Conservation (phyloP, 2,329 filamentous ascomycete species). For the Dissoconium aciculare region DNA sequence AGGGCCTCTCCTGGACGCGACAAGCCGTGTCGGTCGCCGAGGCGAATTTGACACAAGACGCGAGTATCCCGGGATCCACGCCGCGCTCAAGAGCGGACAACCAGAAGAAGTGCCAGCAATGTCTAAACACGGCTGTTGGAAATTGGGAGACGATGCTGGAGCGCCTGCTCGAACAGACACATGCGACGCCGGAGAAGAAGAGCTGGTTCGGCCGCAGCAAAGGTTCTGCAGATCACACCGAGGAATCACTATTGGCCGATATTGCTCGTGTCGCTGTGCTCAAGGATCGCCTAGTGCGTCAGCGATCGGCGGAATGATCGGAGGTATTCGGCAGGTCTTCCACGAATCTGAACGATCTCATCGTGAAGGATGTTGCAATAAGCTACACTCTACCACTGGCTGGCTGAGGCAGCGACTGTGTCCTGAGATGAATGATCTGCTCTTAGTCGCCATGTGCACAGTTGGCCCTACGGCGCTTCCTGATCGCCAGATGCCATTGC, state of each 20-base stretch:
- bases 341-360: too few species aligned
- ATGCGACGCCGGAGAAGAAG: conserved; percentile 5
- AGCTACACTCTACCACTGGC: too few species aligned
- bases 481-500: too few species aligned
- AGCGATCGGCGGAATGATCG: too few species aligned
- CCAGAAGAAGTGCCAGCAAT: conserved; percentile 52
- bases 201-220: conserved; percentile 9
- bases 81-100: conserved; percentile 8
- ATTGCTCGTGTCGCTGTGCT: neutral
- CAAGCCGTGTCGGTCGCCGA: conserved; percentile 69
- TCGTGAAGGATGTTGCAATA: too few species aligned
- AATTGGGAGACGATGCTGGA: conserved; percentile 77
- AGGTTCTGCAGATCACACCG: neutral
- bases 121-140: conserved; percentile 56
- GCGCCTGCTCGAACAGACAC: conserved; percentile 36
- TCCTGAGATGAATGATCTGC: too few species aligned
- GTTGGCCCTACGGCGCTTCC: too few species aligned
- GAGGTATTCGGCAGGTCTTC: too few species aligned
- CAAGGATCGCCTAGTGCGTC: too few species aligned
- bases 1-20: conserved; percentile 76
- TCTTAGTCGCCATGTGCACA: too few species aligned
- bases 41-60: conserved; percentile 31
- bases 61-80: conserved; percentile 5
- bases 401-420: too few species aligned
- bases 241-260: neutral